phyloP scores from a whole-genome alignment of 2,329 filamentous ascomycete genomes.

The Xylaria hypoxylon region DNA sequence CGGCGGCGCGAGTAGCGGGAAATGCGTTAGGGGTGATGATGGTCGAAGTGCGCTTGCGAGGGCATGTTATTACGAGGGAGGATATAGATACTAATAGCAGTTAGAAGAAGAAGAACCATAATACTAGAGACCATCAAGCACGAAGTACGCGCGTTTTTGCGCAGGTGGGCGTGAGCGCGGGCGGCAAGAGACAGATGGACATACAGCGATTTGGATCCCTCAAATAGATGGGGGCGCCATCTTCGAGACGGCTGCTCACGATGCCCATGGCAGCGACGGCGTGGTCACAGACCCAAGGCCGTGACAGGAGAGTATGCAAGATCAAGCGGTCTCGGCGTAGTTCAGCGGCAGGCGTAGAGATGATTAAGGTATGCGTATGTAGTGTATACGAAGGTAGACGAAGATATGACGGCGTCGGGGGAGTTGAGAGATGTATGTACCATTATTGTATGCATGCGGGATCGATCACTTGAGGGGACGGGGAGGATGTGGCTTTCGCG shows the following conservation, averaged over 20 bases:
- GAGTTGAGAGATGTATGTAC: slow-evolving; percentile 37
- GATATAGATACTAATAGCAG: slow-evolving; percentile 80
- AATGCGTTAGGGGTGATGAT: slow-evolving; percentile 87
- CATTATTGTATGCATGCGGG: slow-evolving; percentile 41
- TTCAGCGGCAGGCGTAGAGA: slow-evolving; percentile 21
- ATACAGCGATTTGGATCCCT: slow-evolving; percentile 91
- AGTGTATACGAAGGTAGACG: slow-evolving; percentile 20
- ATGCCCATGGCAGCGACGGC: slow-evolving; percentile 77
- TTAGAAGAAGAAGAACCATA: slow-evolving; percentile 27
- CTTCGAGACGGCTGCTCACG: slow-evolving; percentile 88
- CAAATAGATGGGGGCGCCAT: slow-evolving; percentile 82
- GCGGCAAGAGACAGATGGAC: slow-evolving; percentile 47
- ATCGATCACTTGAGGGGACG: slow-evolving; percentile 43
- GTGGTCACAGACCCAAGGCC: slow-evolving; percentile 47
- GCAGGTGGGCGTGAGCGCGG: slow-evolving; percentile 8
- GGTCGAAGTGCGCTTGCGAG: slow-evolving; percentile 80
- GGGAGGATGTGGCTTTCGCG: slow-evolving; percentile 44
- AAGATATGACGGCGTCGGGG: slow-evolving; percentile 42
- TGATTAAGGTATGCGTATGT: slow-evolving; percentile 21
- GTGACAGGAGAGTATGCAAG: slow-evolving; percentile 34
- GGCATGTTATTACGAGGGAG: slow-evolving; percentile 83
- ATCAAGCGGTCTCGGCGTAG: slow-evolving; percentile 31
- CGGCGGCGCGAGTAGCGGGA: slow-evolving; percentile 82
- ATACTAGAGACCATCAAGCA: slow-evolving; percentile 2
- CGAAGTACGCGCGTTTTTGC: slow-evolving; percentile 37